Base-by-base conservation (phyloP, 1,139 yeast genomes). In the Kurtzmaniella quercitrusa region DNA sequence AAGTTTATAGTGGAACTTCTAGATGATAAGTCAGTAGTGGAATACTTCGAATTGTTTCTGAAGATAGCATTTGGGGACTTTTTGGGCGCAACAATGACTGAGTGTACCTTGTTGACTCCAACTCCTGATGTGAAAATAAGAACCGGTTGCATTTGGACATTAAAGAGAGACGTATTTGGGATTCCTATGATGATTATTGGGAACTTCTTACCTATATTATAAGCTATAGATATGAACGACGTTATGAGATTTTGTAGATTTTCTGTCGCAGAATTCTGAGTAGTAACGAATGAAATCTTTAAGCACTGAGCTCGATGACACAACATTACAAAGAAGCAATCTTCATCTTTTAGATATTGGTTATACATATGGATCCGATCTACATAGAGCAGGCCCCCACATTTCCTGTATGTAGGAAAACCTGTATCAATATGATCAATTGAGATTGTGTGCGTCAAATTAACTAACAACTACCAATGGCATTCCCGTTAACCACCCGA, bases 131-230 rank as follows among this genome's bases (percentile, higher is more conserved):
- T 64, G 19, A 69, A 72, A 45, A 76, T 89, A 39, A 68, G 83
- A 37, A 86, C 96, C 1, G 79, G 89, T 17, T 84, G 95, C 55
- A 83, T 87, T 56, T 88, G 96, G 95, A 93, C 98, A 0, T 68
- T 93, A 46, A 78, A 78, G 50, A 59, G 84, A 56, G 84, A 78
- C 51, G 84, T 78, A 12, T 78, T 78, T 57, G 84, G 84, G 12
- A 78, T 78, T 38, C 84, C 84, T 14, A 85, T 93, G 91, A 91
- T 91, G 95, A 85, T 93, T 36, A 79, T 93, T 35, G 98, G 97
- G 21, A 93, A 88, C 56, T 93, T 91, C 58, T 66, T 91, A 53
- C 96, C 97, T 1, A 83, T 87, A 16, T 34, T 33, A 18, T 33
- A 18, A 32, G 7, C 9, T 33, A 17, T 33, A 16, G 19, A 33